Percentiles rank a stretch among this genome's conserved stretches.
Evolutionary conservation across 2,329 filamentous ascomycete genomes (phyloP).

Genomic region (Pseudogymnoascus destructans): DNA sequence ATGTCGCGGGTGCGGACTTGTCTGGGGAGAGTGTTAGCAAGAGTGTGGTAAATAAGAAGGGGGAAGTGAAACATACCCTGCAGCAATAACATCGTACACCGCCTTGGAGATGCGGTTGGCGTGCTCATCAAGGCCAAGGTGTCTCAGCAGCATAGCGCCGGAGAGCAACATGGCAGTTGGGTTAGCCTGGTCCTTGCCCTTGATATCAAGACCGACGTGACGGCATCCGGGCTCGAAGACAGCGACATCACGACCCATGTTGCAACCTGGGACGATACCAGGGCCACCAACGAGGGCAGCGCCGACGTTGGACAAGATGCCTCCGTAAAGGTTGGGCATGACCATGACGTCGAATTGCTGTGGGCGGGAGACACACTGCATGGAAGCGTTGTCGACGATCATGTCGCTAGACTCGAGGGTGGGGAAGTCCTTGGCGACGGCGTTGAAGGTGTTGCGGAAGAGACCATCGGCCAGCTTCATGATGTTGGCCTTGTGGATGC

Average conservation of each 20-base stretch:
- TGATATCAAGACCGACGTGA: slow-evolving; percentile 98
- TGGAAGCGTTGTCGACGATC: slow-evolving; percentile 99
- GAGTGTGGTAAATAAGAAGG: not conserved
- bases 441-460: slow-evolving; percentile 95
- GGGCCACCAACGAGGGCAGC: slow-evolving; percentile 93
- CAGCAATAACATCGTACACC: slow-evolving; percentile 63
- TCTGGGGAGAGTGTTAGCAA: slow-evolving; percentile 35
- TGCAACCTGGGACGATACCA: slow-evolving; percentile 94
- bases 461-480: slow-evolving; percentile 99
- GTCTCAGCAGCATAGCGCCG: slow-evolving; percentile 91
- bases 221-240: slow-evolving; percentile 98
- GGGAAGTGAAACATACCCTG: slow-evolving; percentile 52
- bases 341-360: slow-evolving; percentile 99
- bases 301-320: slow-evolving; percentile 97
- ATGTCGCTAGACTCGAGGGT: slow-evolving; percentile 95
- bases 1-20: slow-evolving; percentile 87
- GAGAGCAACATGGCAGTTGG: slow-evolving; percentile 91
- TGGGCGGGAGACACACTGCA: slow-evolving; percentile 92
- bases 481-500: slow-evolving; percentile 99
- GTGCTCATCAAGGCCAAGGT: slow-evolving; percentile 94
- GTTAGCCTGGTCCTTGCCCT: slow-evolving; percentile 99
- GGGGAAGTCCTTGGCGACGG: slow-evolving; percentile 86
- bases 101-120: slow-evolving; percentile 96
- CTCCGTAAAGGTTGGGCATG: slow-evolving; percentile 98
- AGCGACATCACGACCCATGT: slow-evolving; percentile 97